phyloP scores from a whole-genome alignment of 805 yeast species.

The Millerozyma acaciae region DNA sequence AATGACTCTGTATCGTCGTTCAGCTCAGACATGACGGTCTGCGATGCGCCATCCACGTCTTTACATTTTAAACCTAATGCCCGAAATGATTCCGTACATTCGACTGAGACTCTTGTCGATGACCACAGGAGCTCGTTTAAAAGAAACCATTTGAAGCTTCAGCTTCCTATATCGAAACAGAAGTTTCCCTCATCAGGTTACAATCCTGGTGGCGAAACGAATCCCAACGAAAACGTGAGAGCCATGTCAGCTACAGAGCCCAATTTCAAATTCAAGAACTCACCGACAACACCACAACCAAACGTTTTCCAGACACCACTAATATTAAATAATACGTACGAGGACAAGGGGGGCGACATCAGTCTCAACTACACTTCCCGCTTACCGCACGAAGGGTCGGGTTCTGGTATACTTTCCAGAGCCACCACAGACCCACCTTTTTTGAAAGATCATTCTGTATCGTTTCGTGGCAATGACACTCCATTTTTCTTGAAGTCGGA shows the following conservation, averaged over 20 bases:
- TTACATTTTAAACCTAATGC: slow-evolving; percentile 1
- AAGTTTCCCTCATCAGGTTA: slow-evolving; percentile 1
- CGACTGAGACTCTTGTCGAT: slow-evolving; percentile 34
- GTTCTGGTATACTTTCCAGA: background rate
- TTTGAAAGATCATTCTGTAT: background rate
- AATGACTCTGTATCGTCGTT: slow-evolving; percentile 27
- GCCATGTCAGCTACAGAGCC: slow-evolving; percentile 20
- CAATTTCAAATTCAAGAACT: slow-evolving; percentile 11
- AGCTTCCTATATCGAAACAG: slow-evolving; percentile 10
- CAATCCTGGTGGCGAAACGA: background rate
- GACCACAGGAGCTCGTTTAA: slow-evolving; percentile 7
- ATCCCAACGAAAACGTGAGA: slow-evolving; percentile 6
- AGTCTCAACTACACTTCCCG: background rate
- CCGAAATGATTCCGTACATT: slow-evolving; percentile 16
- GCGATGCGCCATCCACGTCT: slow-evolving; percentile 1
- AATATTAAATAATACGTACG: too few species aligned
- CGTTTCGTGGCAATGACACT: too few species aligned
- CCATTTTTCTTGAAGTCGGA: background rate
- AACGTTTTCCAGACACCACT: background rate
- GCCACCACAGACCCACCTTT: background rate
- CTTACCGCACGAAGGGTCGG: background rate
- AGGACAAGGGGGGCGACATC: background rate
- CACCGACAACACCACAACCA: background rate
- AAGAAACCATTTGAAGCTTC: slow-evolving; percentile 12
- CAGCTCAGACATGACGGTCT: slow-evolving; percentile 16